Percentiles rank a stretch among this genome's conserved stretches.
These are phyloP conservation scores for Ceratocystis diversiconidia DNA, from an alignment of 2,329 filamentous ascomycete genomes.

Conservation along the genomic window DNA sequence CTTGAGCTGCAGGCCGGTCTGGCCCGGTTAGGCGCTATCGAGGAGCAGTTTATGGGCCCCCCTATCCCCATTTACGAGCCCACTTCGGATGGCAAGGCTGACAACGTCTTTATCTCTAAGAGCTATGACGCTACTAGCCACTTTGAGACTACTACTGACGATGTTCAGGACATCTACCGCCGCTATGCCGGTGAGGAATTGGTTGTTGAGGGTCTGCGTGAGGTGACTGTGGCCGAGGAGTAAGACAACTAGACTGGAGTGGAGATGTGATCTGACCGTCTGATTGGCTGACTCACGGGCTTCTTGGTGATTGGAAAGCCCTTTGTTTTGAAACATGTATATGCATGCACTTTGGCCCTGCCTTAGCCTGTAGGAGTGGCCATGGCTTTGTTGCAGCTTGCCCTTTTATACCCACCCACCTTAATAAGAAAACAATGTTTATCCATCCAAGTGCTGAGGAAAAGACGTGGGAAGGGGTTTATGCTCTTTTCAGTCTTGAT, in stretches of 20 bases:
- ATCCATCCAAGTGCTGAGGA: slow-evolving; percentile 1
- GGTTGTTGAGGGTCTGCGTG: slow-evolving; percentile 73
- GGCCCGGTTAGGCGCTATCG: slow-evolving; percentile 79
- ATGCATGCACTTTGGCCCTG: slow-evolving; percentile 3
- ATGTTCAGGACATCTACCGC: slow-evolving; percentile 86
- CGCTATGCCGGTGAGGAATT: slow-evolving; percentile 73
- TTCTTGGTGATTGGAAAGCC: not conserved
- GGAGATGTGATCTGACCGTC: too few relatives aligned
- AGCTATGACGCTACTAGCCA: slow-evolving; percentile 97
- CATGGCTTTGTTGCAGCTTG: slow-evolving; percentile 2
- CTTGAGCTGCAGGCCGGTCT: slow-evolving; percentile 85
- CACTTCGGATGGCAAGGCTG: slow-evolving; percentile 61
- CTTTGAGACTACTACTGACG: slow-evolving; percentile 84
- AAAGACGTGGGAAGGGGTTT: not conserved
- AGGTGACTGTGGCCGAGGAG: slow-evolving; percentile 56
- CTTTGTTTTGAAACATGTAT: slow-evolving; percentile 13
- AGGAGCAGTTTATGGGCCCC: slow-evolving; percentile 90
- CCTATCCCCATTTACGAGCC: slow-evolving; percentile 93
- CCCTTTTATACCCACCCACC: slow-evolving; percentile 18
- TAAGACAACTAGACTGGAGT: not conserved
- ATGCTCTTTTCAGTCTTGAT: not conserved
- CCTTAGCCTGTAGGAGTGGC: not conserved
- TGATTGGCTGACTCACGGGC: too few relatives aligned
- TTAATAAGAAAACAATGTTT: slow-evolving; percentile 18
- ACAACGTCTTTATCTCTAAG: slow-evolving; percentile 96